Evolutionary conservation across 2,329 filamentous ascomycete genomes (phyloP), one percentile per base, ranked within the genome.

Genomic region (Aspergillus fischeri): DNA sequence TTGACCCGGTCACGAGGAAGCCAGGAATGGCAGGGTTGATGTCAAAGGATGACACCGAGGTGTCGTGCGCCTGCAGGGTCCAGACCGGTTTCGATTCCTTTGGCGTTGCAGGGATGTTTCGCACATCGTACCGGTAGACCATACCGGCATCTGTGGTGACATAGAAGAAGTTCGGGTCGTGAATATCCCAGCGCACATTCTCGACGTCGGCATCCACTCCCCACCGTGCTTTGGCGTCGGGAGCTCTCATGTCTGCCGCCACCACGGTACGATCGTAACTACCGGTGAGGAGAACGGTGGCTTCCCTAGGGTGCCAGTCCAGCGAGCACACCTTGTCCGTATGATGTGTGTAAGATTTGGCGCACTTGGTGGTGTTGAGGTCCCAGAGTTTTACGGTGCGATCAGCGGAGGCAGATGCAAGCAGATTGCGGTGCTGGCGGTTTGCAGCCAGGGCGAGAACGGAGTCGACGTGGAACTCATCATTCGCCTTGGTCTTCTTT

Each of bases 381-480:
- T 99, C 94, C 94, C 94, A 99, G 21, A 99, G 84, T 80, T 99
- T 99, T 70, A 97, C 87, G 2, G 94, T 99, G 78, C 92, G 92
- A 79, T 99, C 94, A 21, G 94, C 94, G 1, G 94, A 99, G 1
- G 90, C 91, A 0, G 93, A 97, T 11, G 94, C 94, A 49, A 99
- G 85, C 57, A 99, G 83, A 73, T 97, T 97, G 62, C 92, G 87
- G 78, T 99, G 93, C 70, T 92, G 88, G 68, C 92, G 84, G 80
- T 99, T 99, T 51, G 92, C 91, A 3, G 94, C 89, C 47, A 99
- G 86, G 4, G 93, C 89, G 47, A 99, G 84, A 28, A 99, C 89
- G 1, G 94, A 90, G 74, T 97, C 94, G 57, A 97, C 91, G 75
- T 99, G 94, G 78, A 93, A 96, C 59, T 89, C 83, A 65, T 94